Base-by-base conservation (phyloP, 305 asterid species). In the Fraxinus floribunda region DNA sequence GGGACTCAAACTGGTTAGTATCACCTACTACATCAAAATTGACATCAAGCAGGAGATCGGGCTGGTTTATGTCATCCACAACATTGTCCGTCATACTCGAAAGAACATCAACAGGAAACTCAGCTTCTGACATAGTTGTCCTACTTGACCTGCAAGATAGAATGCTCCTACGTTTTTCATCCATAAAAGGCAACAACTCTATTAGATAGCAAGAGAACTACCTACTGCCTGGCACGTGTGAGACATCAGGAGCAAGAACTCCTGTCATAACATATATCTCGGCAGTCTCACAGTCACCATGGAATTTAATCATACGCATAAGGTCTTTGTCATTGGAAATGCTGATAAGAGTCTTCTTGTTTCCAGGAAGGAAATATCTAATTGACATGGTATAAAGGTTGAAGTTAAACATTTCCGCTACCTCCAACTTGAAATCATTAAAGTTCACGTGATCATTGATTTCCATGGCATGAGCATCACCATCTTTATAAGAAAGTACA, bases 381-480 rank as follows among this genome's bases (percentile, higher is more conserved):
- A 93, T 81, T 7, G 88, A 86, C 91, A 94, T 85, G 76, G 91
- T 87, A 44, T 81, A 86, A 81, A 87, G 84, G 80, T 84, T 88
- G 89, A 88, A 86, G 84, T 83, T 93, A 86, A 92, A 96, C 98
- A 96, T 96, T 87, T 96, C 99, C 0, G 98, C 92, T 46, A 93
- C 93, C 93, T 96, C 99, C 66, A 75, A 36, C 87, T 88, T 96
- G 82, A 96, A 90, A 86, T 91, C 93, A 80, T 86, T 91, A 78
- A 87, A 94, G 84, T 88, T 89, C 97, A 93, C 82, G 73, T 89
- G 82, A 77, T 88, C 96, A 80, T 94, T 98, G 26, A 96, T 88
- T 88, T 96, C 99, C 97, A 96, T 94, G 38, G 99, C 99, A 90
- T 96, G 98, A 64, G 99, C 99, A 86, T 96, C 98, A 71, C 98